Percentiles rank a stretch among this genome's conserved stretches.
Evolutionary conservation across 805 yeast genomes (phyloP).

Genomic region (Monosporozyma yasuniensis): DNA sequence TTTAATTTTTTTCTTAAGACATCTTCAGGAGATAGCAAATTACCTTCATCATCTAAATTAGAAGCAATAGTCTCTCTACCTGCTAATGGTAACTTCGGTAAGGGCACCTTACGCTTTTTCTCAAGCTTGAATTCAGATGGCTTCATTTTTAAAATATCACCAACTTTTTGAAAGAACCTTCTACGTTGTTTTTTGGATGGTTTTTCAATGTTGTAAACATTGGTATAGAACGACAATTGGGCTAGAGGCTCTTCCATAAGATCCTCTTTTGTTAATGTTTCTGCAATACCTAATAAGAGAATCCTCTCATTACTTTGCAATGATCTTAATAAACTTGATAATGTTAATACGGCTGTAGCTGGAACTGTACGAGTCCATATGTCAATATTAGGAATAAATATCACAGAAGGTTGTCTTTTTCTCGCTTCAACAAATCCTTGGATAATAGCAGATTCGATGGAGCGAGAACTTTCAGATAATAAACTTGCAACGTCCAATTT

Average conservation of each 20-base stretch:
- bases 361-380: conserved; percentile 65
- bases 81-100: conserved; percentile 33
- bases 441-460: conserved; percentile 76
- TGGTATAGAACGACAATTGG: conserved; percentile 28
- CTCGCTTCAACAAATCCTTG: conserved; percentile 81
- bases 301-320: conserved; percentile 65
- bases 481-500: conserved; percentile 71
- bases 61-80: conserved; percentile 18
- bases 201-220: conserved; percentile 40
- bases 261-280: conserved; percentile 32
- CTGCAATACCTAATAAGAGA: conserved; percentile 66
- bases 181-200: conserved; percentile 43
- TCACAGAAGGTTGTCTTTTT: conserved; percentile 79
- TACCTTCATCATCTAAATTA: conserved; percentile 20
- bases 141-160: conserved; percentile 48
- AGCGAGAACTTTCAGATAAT: conserved; percentile 66
- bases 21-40: conserved; percentile 28
- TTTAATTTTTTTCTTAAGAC: conserved; percentile 37
- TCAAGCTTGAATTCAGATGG: conserved; percentile 67
- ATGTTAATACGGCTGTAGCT: conserved; percentile 59
- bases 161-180: conserved; percentile 48
- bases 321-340: conserved; percentile 59
- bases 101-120: conserved; percentile 36
- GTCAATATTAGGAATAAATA: conserved; percentile 75
- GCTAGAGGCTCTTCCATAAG: conserved; percentile 30